phyloP scores from a whole-genome alignment of 345 rosid genomes.

The Gossypium mustelinum region DNA sequence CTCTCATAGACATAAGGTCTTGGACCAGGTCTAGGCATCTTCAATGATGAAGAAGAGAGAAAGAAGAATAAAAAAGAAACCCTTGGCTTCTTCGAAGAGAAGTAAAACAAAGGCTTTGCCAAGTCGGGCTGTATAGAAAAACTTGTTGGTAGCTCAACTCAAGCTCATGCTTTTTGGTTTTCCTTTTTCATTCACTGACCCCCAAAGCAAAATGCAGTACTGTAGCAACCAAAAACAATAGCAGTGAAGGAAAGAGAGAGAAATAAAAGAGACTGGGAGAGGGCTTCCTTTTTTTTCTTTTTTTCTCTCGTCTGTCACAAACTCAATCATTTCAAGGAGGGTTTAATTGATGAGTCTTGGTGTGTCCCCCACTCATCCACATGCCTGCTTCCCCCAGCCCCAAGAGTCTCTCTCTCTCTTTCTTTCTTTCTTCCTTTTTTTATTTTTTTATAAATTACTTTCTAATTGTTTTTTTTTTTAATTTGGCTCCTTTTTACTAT shows the following conservation, averaged over 20 bases:
- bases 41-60: constrained; percentile 2
- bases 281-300: neutral
- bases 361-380: constrained; percentile 69
- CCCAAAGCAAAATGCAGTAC: neutral
- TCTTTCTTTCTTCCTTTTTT: neutral
- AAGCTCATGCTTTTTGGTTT: constrained; percentile 28
- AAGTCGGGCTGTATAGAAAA: constrained; percentile 3
- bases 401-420: constrained; percentile 33
- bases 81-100: constrained; percentile 21
- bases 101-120: neutral
- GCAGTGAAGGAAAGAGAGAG: neutral
- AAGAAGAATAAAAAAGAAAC: neutral
- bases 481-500: constrained; percentile 17
- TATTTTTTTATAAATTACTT: neutral
- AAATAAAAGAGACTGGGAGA: neutral
- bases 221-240: neutral
- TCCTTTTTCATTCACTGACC: constrained; percentile 6
- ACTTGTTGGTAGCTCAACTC: constrained; percentile 13
- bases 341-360: constrained; percentile 32
- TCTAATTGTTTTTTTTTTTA: neutral
- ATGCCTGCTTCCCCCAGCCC: constrained; percentile 58
- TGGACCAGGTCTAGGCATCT: constrained; percentile 74
- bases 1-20: constrained; percentile 72
- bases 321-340: constrained; percentile 37
- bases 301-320: constrained; percentile 22